phyloP scores from a whole-genome alignment of 495 filamentous ascomycete genomes.

The Penicillium daleae region DNA sequence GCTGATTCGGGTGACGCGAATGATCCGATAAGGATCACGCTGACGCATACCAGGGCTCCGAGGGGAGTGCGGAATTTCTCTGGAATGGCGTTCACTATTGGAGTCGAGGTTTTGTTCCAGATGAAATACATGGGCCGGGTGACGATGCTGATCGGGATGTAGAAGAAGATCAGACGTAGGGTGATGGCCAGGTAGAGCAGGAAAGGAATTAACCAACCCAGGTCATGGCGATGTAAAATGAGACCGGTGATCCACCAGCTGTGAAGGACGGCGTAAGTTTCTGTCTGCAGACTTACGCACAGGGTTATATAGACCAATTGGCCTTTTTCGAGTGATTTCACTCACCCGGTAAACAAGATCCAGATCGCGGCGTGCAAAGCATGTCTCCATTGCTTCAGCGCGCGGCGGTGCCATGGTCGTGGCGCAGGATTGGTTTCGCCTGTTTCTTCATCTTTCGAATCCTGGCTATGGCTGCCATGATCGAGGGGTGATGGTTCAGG shows the following conservation, averaged over 20 bases:
- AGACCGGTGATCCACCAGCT: conserved; percentile 92
- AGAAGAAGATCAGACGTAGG: conserved; percentile 72
- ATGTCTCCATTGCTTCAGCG: conserved; percentile 38
- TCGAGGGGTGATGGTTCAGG: conserved; percentile 47
- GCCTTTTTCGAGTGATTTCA: conserved; percentile 3
- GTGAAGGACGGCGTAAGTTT: conserved; percentile 20
- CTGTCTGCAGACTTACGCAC: neutral
- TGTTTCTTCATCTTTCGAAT: conserved; percentile 36
- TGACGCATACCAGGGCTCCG: conserved; percentile 63
- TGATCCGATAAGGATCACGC: conserved; percentile 72
- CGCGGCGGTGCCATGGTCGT: conserved; percentile 32
- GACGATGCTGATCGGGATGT: conserved; percentile 68
- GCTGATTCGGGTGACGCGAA: conserved; percentile 69
- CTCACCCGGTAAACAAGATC: conserved; percentile 65
- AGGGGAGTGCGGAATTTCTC: conserved; percentile 61
- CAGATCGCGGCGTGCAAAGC: conserved; percentile 55
- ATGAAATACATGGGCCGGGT: conserved; percentile 65
- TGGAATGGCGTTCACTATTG: conserved; percentile 59
- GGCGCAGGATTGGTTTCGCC: conserved; percentile 27
- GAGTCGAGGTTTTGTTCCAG: conserved; percentile 66
- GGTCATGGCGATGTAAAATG: conserved; percentile 69
- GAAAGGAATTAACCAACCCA: conserved; percentile 84
- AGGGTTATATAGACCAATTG: neutral
- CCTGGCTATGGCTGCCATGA: conserved; percentile 43
- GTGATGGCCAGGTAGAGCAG: conserved; percentile 77